phyloP scores from a whole-genome alignment of 2,329 filamentous ascomycete genomes.

The Venturia aucupariae region DNA sequence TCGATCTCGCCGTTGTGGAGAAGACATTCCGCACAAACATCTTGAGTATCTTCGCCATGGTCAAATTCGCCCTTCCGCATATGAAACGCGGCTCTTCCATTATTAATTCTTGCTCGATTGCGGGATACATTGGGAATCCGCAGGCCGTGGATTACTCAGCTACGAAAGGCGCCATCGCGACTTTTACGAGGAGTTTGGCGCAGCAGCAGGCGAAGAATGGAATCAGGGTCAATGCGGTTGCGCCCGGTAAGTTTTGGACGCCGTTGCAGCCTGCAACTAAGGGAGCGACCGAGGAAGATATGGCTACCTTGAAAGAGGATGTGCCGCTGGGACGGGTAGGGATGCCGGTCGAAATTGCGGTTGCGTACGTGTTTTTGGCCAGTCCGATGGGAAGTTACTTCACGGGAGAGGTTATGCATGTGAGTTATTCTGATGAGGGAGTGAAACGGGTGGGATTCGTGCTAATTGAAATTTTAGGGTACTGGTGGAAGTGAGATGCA shows the following conservation, averaged over 20 bases:
- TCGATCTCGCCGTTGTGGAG: slow-evolving; percentile 46
- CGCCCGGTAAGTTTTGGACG: slow-evolving; percentile 29
- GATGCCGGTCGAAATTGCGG: slow-evolving; percentile 24
- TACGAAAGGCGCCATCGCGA: slow-evolving; percentile 50
- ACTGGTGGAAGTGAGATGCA: neutral
- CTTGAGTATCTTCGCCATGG: slow-evolving; percentile 49
- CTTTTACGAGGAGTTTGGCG: slow-evolving; percentile 45
- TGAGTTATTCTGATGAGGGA: neutral
- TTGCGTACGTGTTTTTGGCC: slow-evolving; percentile 23
- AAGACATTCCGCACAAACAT: slow-evolving; percentile 50
- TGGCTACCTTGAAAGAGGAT: slow-evolving; percentile 19
- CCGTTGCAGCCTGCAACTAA: slow-evolving; percentile 33
- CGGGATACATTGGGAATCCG: slow-evolving; percentile 44
- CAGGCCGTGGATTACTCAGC: slow-evolving; percentile 43
- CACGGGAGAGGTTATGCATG: slow-evolving; percentile 19
- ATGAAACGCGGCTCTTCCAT: slow-evolving; percentile 45
- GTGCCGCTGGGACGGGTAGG: slow-evolving; percentile 23
- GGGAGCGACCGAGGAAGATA: slow-evolving; percentile 23
- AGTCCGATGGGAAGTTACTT: slow-evolving; percentile 22
- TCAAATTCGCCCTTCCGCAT: slow-evolving; percentile 47
- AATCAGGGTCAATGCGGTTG: slow-evolving; percentile 42
- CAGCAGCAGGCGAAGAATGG: slow-evolving; percentile 47
- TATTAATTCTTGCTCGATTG: slow-evolving; percentile 47
- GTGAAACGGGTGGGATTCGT: neutral
- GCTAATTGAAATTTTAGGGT: neutral